Base-by-base conservation (phyloP, 257 asterid genomes). In the Fraxinus americana region DNA sequence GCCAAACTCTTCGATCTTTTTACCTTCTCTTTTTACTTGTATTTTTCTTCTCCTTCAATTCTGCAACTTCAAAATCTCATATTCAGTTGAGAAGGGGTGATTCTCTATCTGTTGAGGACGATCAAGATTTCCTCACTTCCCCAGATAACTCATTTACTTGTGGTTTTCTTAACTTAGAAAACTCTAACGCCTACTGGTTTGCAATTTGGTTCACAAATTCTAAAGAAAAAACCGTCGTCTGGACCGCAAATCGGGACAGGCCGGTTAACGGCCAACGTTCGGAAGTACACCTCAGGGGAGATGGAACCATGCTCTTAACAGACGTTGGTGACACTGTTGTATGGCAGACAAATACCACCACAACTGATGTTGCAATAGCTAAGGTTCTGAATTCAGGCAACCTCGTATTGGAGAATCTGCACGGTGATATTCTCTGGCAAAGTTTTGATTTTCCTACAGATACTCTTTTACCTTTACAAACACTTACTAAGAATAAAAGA, bases 151-250 rank as follows among this genome's bases (percentile, higher is more conserved):
- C 93, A 34, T 92, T 92, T 83, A 89, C 89, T 6, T 87, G 89
- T 27, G 97, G 97, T 2, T 92, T 92, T 82, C 73, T 84, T 4
- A 35, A 80, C 34, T 57, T 81, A 2, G 95, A 88, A 4, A 77
- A 25, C 11, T 63, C 78, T 69, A 92, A 92, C 78, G 97, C 95
- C 67, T 83, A 81, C 75, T 90, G 87, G 88, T 77, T 92, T 52
- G 94, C 88, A 0, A 85, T 91, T 39, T 92, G 97, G 97, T 91
- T 75, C 91, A 86, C 94, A 5, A 85, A 88, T 68, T 88, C 97
- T 66, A 65, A 48, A 45, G 86, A 89, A 63, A 89, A 77, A 83
- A 92, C 93, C 35, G 89, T 87, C 11, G 84, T 87, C 4, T 92
- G 97, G 97, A 84, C 67, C 67, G 94, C 96, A 1, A 91, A 92